Evolutionary conservation across 441 rosid genomes (phyloP).

Genomic region (Gossypium trilobum): DNA sequence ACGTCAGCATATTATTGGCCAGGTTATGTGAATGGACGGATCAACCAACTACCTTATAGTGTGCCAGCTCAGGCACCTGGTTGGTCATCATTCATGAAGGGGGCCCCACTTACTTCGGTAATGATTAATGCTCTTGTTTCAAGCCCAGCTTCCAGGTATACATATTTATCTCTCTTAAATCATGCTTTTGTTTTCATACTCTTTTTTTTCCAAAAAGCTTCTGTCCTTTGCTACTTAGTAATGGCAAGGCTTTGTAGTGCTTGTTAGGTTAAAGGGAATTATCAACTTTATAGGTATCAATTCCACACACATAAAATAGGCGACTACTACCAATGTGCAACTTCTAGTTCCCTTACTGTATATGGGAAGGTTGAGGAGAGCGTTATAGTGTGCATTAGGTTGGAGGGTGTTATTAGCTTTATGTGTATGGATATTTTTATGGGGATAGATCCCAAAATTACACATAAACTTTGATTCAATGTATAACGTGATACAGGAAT

Average conservation of each 20-base stretch:
- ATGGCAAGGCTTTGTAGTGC: not conserved
- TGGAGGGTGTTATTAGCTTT: not conserved
- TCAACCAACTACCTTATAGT: slow-evolving; percentile 45
- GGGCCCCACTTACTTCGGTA: slow-evolving; percentile 42
- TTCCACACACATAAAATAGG: not conserved
- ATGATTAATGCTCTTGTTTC: slow-evolving; percentile 55
- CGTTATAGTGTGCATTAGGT: not conserved
- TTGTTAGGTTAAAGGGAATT: not conserved
- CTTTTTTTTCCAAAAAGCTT: not conserved
- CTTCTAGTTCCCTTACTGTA: not conserved
- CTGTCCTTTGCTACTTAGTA: not conserved
- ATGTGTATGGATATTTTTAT: not conserved
- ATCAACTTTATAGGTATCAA: slow-evolving; percentile 2
- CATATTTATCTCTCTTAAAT: slow-evolving; percentile 11
- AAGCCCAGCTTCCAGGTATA: slow-evolving; percentile 70
- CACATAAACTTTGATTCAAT: not conserved
- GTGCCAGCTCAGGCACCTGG: slow-evolving; percentile 47
- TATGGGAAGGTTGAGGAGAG: not conserved
- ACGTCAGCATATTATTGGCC: slow-evolving; percentile 64
- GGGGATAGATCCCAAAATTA: not conserved
- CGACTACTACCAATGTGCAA: not conserved
- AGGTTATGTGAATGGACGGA: slow-evolving; percentile 58
- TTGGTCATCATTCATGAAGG: slow-evolving; percentile 63
- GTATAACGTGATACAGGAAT: not conserved
- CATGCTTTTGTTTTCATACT: slow-evolving; percentile 8